Evolutionary conservation across 257 asterid genomes (phyloP).

Genomic region (Jaltomata sinuosa): DNA sequence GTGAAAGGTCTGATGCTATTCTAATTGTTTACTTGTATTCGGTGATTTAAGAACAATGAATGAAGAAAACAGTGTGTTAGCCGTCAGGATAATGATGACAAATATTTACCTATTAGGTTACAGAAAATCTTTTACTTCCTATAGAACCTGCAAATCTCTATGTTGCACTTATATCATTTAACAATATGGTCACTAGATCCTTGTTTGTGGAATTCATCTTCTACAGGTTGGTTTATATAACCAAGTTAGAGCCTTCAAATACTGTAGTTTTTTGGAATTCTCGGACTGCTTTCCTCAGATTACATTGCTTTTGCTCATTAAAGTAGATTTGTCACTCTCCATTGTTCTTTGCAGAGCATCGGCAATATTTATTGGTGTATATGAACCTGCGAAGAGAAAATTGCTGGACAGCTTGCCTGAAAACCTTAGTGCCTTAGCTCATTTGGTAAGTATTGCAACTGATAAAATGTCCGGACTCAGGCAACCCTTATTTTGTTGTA

Average conservation of each 20-base stretch:
- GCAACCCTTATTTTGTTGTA: background rate
- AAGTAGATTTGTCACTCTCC: background rate
- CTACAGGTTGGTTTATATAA: background rate
- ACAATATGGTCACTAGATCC: background rate
- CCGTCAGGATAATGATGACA: background rate
- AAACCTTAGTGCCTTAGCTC: slow-evolving; percentile 53
- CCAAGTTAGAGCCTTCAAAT: background rate
- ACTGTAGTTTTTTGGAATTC: background rate
- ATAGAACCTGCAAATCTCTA: background rate
- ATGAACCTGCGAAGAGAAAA: slow-evolving; percentile 56
- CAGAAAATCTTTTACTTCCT: background rate
- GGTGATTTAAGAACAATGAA: background rate
- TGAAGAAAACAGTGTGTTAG: background rate
- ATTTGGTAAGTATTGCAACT: slow-evolving; percentile 36
- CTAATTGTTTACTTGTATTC: background rate
- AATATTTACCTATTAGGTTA: background rate
- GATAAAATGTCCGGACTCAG: background rate
- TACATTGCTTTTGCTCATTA: background rate
- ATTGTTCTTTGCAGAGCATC: slow-evolving; percentile 43
- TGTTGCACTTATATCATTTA: background rate
- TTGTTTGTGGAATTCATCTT: background rate
- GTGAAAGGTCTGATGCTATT: background rate
- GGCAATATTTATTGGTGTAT: slow-evolving; percentile 61
- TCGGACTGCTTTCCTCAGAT: background rate
- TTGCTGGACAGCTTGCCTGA: slow-evolving; percentile 46